A percentile compares a stretch with the other conserved stretches of the same genome.
phyloP scores from a whole-genome alignment of 2,329 filamentous ascomycete species.

The Penicillium sp. region DNA sequence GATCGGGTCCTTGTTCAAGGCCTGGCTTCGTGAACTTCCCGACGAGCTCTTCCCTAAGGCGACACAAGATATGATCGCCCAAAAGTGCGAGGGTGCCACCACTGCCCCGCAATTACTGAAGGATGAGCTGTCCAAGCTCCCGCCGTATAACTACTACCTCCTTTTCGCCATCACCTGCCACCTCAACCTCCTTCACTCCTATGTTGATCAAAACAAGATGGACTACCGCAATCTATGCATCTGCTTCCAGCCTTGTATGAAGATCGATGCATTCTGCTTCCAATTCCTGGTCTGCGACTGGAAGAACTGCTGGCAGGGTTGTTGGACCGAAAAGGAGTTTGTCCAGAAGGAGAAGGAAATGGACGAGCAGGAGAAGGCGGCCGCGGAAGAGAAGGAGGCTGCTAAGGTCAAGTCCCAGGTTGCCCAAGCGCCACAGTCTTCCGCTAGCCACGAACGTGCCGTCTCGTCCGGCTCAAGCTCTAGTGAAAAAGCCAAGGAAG shows the following conservation, averaged over 20 bases:
- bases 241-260: slow-evolving; percentile 96
- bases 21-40: slow-evolving; percentile 91
- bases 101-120: slow-evolving; percentile 81
- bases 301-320: slow-evolving; percentile 96
- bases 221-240: slow-evolving; percentile 93
- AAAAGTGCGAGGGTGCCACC: slow-evolving; percentile 75
- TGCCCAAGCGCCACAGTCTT: slow-evolving; percentile 11
- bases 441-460: slow-evolving; percentile 53
- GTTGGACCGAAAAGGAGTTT: slow-evolving; percentile 80
- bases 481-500: slow-evolving; percentile 33
- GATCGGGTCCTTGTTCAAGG: slow-evolving; percentile 92
- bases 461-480: slow-evolving; percentile 64
- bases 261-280: slow-evolving; percentile 93
- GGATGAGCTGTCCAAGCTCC: slow-evolving; percentile 88
- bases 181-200: slow-evolving; percentile 83
- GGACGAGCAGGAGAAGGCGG: slow-evolving; percentile 32
- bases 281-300: slow-evolving; percentile 93
- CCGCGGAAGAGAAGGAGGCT: slow-evolving; percentile 26
- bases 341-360: slow-evolving; percentile 57
- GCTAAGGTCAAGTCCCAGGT: slow-evolving; percentile 11
- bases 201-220: slow-evolving; percentile 97
- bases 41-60: slow-evolving; percentile 89
- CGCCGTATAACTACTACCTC: slow-evolving; percentile 96
- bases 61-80: slow-evolving; percentile 74
- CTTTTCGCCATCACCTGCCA: slow-evolving; percentile 97